phyloP scores from a whole-genome alignment of 805 yeast genomes.

The Scheffersomyces lignosus region DNA sequence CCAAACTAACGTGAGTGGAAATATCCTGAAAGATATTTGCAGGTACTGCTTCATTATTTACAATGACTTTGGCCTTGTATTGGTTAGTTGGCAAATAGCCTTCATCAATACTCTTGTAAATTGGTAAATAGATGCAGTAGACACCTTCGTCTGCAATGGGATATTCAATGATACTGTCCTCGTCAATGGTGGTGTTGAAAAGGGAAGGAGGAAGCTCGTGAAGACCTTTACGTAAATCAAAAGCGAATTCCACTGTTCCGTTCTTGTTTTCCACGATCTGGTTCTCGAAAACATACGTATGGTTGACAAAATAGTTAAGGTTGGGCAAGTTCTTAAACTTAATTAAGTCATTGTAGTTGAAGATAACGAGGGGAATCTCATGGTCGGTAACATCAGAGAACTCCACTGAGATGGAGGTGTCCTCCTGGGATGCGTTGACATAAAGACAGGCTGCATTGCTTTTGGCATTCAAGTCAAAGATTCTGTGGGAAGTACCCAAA shows the following conservation, averaged over 20 bases:
- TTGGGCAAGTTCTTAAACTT: constrained; percentile 9
- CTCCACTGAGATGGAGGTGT: constrained; percentile 6
- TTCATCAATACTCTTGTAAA: constrained; percentile 1
- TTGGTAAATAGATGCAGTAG: constrained; percentile 13
- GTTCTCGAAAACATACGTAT: constrained; percentile 1
- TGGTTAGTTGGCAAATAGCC: constrained; percentile 3
- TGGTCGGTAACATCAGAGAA: constrained; percentile 2
- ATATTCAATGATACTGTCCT: constrained; percentile 3
- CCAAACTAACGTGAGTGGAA: constrained; percentile 2
- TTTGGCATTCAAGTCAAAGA: constrained; percentile 5
- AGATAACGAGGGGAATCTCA: constrained; percentile 9
- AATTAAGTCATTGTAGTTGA: constrained; percentile 11
- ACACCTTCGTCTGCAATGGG: constrained; percentile 5
- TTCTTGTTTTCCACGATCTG: background rate
- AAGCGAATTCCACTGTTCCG: background rate
- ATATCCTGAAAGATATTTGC: constrained; percentile 2
- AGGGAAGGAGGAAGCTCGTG: constrained; percentile 3
- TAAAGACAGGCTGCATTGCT: constrained; percentile 10
- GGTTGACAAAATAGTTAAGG: constrained; percentile 7
- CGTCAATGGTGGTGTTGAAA: constrained; percentile 2
- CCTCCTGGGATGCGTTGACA: constrained; percentile 4
- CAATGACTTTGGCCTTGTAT: constrained; percentile 3
- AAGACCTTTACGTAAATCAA: constrained; percentile 2
- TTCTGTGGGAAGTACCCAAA: constrained; percentile 4
- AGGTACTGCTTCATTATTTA: constrained; percentile 6